Conservation (phyloP, 2,329 filamentous ascomycete species). For the Peltaster fructicola region DNA sequence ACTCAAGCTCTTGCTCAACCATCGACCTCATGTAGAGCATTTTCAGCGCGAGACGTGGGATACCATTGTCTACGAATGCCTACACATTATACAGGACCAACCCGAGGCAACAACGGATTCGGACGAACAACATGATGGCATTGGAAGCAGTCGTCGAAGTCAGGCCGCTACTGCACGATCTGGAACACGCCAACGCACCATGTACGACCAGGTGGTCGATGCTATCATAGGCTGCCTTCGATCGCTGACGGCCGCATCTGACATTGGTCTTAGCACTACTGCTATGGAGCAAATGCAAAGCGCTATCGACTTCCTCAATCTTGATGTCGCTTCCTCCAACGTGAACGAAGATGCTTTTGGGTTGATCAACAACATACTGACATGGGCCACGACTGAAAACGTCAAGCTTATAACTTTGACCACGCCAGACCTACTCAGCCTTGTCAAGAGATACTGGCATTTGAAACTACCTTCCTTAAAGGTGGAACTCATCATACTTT, state of each 20-base stretch:
- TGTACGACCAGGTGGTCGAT: constrained; percentile 11
- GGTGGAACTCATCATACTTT: constrained; percentile 53
- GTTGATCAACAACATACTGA: constrained; percentile 54
- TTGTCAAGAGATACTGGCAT: constrained; percentile 67
- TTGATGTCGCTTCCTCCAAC: constrained; percentile 35
- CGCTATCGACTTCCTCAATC: constrained; percentile 35
- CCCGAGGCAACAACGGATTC: no score
- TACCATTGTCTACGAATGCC: no score
- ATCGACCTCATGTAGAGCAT: constrained; percentile 64
- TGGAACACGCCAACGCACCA: constrained; percentile 7
- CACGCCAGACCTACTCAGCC: constrained; percentile 45
- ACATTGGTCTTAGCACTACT: constrained; percentile 11
- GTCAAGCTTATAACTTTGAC: constrained; percentile 42
- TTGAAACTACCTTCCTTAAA: no score
- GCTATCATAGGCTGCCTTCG: constrained; percentile 15
- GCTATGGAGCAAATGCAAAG: constrained; percentile 7
- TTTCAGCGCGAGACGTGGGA: constrained; percentile 53
- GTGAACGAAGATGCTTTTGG: constrained; percentile 49
- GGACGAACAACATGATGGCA: no score
- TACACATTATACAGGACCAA: no score
- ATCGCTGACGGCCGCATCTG: constrained; percentile 14
- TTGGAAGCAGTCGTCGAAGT: constrained; percentile 3
- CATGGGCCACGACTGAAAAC: constrained; percentile 50
- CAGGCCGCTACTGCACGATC: constrained; percentile 2
- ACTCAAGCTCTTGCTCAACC: constrained; percentile 50